Base-by-base conservation (phyloP, 805 yeast species). In the Candida vartiovaarae region DNA sequence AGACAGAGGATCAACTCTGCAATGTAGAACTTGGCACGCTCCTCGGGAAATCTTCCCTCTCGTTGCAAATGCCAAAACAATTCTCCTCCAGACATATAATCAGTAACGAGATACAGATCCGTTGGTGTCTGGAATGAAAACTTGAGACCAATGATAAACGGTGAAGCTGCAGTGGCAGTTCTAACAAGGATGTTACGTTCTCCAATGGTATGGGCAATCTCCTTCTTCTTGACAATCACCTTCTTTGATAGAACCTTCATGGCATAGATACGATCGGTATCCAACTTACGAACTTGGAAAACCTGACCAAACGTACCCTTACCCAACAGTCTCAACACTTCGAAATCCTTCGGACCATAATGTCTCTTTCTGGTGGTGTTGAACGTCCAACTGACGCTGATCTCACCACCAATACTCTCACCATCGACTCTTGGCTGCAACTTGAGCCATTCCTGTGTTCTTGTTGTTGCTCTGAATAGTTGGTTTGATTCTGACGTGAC, bases 281-380 rank as follows among this genome's bases (percentile, higher is more conserved):
- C 98, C 53, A 75, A 75, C 74, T 91, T 93, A 50, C 84, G 80
- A 36, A 93, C 99, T 68, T 93, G 99, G 66, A 84, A 93, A 32
- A 91, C 99, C 68, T 88, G 96, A 30, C 99, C 99, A 71, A 91
- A 91, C 1, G 98, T 93, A 43, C 99, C 99, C 61, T 88, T 89
- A 48, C 99, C 99, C 48, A 91, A 71, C 42, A 91, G 71, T 58
- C 96, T 75, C 55, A 93, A 75, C 15, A 91, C 88, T 62, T 90
- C 96, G 64, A 93, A 93, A 65, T 93, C 98, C 41, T 82, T 83
- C 5, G 99, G 99, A 1, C 96, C 96, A 59, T 83, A 86, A 54
- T 83, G 86, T 55, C 80, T 78, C 62, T 85, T 83, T 40, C 78
- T 70, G 23, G 84, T 79, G 32, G 78, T 68, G 38, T 78, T 78